These are phyloP conservation scores for Aspergillus hiratsukae DNA, from an alignment of 2,329 filamentous ascomycete species.

Conservation along the genomic window DNA sequence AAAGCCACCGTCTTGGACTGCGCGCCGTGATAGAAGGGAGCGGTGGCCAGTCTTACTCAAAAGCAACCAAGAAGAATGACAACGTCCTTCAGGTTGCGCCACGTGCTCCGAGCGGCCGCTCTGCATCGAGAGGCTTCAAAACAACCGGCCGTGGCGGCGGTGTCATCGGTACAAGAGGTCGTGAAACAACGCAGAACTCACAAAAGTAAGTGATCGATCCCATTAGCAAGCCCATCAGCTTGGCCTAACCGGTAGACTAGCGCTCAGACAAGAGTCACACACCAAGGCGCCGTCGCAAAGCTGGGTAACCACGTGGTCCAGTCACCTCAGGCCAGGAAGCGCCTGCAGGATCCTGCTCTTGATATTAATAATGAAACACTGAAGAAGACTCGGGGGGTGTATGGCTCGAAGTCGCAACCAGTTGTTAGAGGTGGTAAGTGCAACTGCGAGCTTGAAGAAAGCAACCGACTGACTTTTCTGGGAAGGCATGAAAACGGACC, in stretches of 20 bases:
- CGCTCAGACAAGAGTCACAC: constrained; percentile 1
- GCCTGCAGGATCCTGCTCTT: constrained; percentile 18
- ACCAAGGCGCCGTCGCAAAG: constrained; percentile 5
- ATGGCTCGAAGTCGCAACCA: not conserved
- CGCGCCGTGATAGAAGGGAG: constrained; percentile 16
- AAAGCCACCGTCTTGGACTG: constrained; percentile 34
- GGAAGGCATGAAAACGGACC: constrained; percentile 2
- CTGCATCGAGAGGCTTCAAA: constrained; percentile 1
- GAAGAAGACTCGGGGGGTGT: not conserved
- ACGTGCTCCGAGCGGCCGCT: not conserved
- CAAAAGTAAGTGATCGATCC: not conserved
- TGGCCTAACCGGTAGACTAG: not conserved
- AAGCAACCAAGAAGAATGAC: not conserved
- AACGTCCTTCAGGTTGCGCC: constrained; percentile 1
- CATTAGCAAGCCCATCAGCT: not conserved
- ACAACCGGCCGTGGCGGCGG: constrained; percentile 22
- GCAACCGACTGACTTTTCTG: constrained; percentile 1
- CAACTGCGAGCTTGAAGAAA: not conserved
- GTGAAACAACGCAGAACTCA: not conserved
- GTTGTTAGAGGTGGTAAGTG: constrained; percentile 5
- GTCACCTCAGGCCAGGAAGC: not conserved
- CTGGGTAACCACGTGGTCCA: constrained; percentile 1
- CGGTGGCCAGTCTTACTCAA: constrained; percentile 12
- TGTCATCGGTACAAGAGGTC: constrained; percentile 19
- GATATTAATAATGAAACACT: constrained; percentile 8